A percentile compares a stretch with the other conserved stretches of the same genome.
These are phyloP conservation scores for Xerocomellus amylosporus DNA, from an alignment of 768 basidiomycete species.

Conservation along the genomic window DNA sequence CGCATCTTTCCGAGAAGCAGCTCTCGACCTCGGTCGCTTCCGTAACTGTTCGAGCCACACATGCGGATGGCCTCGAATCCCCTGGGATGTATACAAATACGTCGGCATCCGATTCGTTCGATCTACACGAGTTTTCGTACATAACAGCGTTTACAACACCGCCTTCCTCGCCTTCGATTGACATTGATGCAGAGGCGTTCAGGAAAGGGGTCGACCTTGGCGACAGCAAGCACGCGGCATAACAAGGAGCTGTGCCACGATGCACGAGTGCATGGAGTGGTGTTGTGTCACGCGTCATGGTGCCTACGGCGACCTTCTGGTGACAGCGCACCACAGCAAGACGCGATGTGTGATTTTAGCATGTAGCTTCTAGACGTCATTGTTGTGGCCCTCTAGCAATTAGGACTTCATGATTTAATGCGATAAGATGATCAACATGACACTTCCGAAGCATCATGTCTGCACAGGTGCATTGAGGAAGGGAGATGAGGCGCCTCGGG, in stretches of 20 bases:
- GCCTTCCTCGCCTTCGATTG: slow-evolving; percentile 26
- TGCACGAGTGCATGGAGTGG: slow-evolving; percentile 11
- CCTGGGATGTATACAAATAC: slow-evolving; percentile 11
- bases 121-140: slow-evolving; percentile 33
- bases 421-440: slow-evolving; percentile 21
- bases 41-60: slow-evolving; percentile 6
- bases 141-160: slow-evolving; percentile 32
- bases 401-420: slow-evolving; percentile 23
- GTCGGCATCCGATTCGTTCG: slow-evolving; percentile 16
- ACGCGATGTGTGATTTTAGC: slow-evolving; percentile 3
- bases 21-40: slow-evolving; percentile 10
- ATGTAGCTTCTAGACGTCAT: slow-evolving; percentile 19
- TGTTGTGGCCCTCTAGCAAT: slow-evolving; percentile 2
- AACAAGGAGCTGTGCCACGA: slow-evolving; percentile 4
- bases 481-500: background rate
- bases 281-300: slow-evolving; percentile 7
- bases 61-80: slow-evolving; percentile 4
- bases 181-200: slow-evolving; percentile 5
- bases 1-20: slow-evolving; percentile 3
- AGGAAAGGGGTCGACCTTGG: slow-evolving; percentile 7
- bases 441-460: background rate
- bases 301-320: background rate
- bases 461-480: background rate
- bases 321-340: slow-evolving; percentile 5
- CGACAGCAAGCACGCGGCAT: slow-evolving; percentile 13